Conservation (phyloP, 768 basidiomycete genomes). For the Galerina sulciceps region DNA sequence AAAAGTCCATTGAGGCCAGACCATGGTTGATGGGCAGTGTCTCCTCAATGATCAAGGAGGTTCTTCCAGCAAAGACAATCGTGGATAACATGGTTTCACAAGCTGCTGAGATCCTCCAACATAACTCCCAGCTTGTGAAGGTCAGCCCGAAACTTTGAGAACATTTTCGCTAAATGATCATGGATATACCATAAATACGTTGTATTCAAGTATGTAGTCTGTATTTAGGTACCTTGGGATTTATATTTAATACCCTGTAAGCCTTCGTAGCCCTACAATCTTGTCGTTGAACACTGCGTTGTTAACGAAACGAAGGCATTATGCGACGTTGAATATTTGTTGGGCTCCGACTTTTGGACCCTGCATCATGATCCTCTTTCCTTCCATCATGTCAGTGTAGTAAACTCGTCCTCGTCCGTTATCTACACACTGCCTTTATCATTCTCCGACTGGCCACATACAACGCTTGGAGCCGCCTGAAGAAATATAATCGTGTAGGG, state of each 20-base stretch:
- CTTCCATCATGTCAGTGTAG: too few species aligned
- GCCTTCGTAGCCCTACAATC: too few species aligned
- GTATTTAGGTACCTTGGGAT: not conserved
- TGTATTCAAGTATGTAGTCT: not conserved
- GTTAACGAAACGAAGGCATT: too few species aligned
- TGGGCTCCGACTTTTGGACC: too few species aligned
- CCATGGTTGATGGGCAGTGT: slow-evolving; percentile 89
- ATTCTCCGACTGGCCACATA: too few species aligned
- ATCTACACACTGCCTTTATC: too few species aligned
- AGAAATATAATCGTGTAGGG: too few species aligned
- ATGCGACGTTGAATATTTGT: too few species aligned
- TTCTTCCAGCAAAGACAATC: slow-evolving; percentile 83
- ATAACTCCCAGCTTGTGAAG: slow-evolving; percentile 40
- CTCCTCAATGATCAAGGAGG: slow-evolving; percentile 70
- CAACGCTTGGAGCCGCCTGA: too few species aligned
- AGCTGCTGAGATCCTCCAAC: slow-evolving; percentile 38
- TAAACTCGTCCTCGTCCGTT: too few species aligned
- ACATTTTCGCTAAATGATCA: not conserved
- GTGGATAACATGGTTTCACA: slow-evolving; percentile 73
- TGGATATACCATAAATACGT: not conserved
- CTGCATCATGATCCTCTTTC: too few species aligned
- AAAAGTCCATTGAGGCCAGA: slow-evolving; percentile 68
- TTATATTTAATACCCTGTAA: not conserved
- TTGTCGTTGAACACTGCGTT: too few species aligned
- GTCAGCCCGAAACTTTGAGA: slow-evolving; percentile 36